These are phyloP conservation scores for Hyaloperonospora brassicae DNA, from an alignment of 352 stramenopile genomes.

Conservation along the genomic window DNA sequence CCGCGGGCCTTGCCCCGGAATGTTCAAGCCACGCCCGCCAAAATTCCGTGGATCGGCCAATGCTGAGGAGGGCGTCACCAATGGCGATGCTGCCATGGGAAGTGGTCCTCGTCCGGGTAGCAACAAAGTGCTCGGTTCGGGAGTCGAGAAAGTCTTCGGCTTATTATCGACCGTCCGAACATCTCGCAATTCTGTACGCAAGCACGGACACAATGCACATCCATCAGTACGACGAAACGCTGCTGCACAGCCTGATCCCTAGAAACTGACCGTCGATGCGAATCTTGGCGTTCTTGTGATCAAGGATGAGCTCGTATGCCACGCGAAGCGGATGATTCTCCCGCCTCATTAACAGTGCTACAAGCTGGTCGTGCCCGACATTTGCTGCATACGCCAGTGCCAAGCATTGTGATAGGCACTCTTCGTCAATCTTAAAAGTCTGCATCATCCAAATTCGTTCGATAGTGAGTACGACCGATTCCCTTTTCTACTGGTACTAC, in stretches of 20 bases:
- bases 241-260: neutral
- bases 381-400: constrained; percentile 39
- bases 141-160: constrained; percentile 69
- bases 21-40: constrained; percentile 37
- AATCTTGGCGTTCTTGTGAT: constrained; percentile 96
- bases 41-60: constrained; percentile 52
- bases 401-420: constrained; percentile 57
- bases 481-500: neutral
- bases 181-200: constrained; percentile 53
- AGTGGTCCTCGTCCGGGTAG: constrained; percentile 65
- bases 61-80: constrained; percentile 51
- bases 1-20: constrained; percentile 22
- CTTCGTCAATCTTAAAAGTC: constrained; percentile 77
- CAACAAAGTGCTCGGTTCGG: constrained; percentile 56
- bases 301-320: constrained; percentile 95
- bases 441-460: constrained; percentile 14
- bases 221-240: neutral
- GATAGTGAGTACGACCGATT: constrained; percentile 1
- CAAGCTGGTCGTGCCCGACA: constrained; percentile 51
- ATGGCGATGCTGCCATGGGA: constrained; percentile 70
- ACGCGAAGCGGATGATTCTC: constrained; percentile 84
- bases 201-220: neutral
- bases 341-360: constrained; percentile 44
- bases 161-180: constrained; percentile 60
- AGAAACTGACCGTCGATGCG: constrained; percentile 66